These are phyloP conservation scores for Pharnaceum exiguum DNA, from an alignment of 148 eudicot genomes.

Conservation along the genomic window DNA sequence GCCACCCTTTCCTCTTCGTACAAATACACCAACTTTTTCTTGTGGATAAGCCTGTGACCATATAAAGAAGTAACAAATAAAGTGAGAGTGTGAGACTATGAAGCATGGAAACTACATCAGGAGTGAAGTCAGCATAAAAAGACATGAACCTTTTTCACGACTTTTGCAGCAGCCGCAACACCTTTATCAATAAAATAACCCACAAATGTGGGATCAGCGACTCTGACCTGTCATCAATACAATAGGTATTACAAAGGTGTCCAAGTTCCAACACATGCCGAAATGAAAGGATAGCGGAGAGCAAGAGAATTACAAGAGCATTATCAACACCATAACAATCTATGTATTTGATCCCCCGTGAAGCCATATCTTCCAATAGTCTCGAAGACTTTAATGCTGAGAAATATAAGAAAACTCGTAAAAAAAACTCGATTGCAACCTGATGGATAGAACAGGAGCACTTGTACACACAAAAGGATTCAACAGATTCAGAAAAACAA, in stretches of 20 bases:
- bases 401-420: constrained; percentile 10
- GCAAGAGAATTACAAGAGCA: constrained; percentile 57
- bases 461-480: not conserved
- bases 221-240: constrained; percentile 67
- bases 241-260: constrained; percentile 1
- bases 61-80: not conserved
- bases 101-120: not conserved
- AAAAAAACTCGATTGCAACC: constrained; percentile 2
- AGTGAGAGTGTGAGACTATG: not conserved
- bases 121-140: not conserved
- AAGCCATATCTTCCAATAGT: constrained; percentile 88
- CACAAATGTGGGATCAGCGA: constrained; percentile 96
- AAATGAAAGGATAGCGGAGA: not conserved
- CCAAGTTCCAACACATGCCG: constrained; percentile 10
- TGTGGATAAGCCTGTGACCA: constrained; percentile 88
- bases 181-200: constrained; percentile 94
- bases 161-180: constrained; percentile 87
- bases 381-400: constrained; percentile 85
- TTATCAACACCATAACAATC: constrained; percentile 99
- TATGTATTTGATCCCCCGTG: constrained; percentile 78
- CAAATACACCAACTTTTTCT: constrained; percentile 98
- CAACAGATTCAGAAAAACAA: too few relatives aligned
- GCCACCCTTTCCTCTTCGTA: constrained; percentile 91
- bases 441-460: not conserved
- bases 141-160: constrained; percentile 70